Conservation (phyloP, 23 red algal genomes). For the Porphyridium purpureum region DNA sequence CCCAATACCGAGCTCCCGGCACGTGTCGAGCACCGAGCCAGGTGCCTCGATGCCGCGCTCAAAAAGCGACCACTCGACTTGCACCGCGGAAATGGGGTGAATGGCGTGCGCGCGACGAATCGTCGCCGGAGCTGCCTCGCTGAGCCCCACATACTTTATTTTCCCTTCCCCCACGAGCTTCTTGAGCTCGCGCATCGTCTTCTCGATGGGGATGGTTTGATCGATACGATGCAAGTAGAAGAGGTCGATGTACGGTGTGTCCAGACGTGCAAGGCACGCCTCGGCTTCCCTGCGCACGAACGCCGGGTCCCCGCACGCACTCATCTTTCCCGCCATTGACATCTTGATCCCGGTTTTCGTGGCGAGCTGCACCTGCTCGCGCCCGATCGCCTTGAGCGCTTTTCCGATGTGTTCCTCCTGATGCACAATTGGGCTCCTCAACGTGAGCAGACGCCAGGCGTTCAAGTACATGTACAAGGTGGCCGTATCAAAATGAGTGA, state of each 20-base stretch:
- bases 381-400: conserved; percentile 9
- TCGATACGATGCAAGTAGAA: conserved; percentile 54
- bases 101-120: conserved; percentile 38
- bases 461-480: conserved; percentile 23
- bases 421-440: conserved; percentile 9
- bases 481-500: conserved; percentile 33
- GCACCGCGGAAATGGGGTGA: conserved; percentile 30
- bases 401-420: conserved; percentile 20
- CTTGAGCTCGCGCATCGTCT: conserved; percentile 30
- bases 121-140: conserved; percentile 12
- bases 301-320: conserved; percentile 3
- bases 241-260: conserved; percentile 25
- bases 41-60: conserved; percentile 29
- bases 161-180: conserved; percentile 40
- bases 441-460: conserved; percentile 10
- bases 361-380: conserved; percentile 16
- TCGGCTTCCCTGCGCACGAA: conserved; percentile 25
- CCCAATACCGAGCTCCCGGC: conserved; percentile 29
- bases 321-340: conserved; percentile 6
- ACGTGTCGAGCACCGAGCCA: conserved; percentile 18
- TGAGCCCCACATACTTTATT: conserved; percentile 26
- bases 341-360: conserved; percentile 23
- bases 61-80: conserved; percentile 45
- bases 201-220: conserved; percentile 32
- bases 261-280: conserved; percentile 8